Conservation (phyloP, 164 flowering plant genomes). For the Brasenia schreberi region DNA sequence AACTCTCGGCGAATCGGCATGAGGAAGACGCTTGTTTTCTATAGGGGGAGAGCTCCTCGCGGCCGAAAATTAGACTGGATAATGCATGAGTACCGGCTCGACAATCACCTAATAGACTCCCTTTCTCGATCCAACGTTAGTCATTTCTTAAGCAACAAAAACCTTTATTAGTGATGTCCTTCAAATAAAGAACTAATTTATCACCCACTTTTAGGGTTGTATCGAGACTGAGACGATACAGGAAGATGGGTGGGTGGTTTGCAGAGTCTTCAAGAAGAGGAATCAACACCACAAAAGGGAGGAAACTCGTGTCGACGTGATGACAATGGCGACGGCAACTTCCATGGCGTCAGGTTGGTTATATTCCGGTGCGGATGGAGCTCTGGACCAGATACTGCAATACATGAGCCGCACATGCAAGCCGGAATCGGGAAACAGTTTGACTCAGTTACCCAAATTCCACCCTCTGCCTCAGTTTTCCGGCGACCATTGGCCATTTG, state of each 20-base stretch:
- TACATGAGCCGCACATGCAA: conserved; percentile 23
- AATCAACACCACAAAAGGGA: conserved; percentile 45
- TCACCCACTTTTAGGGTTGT: neutral
- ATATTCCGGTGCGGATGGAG: conserved; percentile 27
- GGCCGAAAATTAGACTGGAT: conserved; percentile 81
- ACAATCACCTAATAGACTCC: conserved; percentile 30
- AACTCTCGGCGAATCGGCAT: conserved; percentile 62
- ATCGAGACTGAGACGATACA: conserved; percentile 10
- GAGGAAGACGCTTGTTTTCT: conserved; percentile 83
- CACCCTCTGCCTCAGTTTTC: neutral
- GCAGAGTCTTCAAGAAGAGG: conserved; percentile 80
- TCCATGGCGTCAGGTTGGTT: conserved; percentile 5
- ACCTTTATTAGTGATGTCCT: neutral
- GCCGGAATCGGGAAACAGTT: conserved; percentile 33
- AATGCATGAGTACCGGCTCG: conserved; percentile 83
- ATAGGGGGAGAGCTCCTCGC: conserved; percentile 73
- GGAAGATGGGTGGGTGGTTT: conserved; percentile 97
- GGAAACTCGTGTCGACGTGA: conserved; percentile 23
- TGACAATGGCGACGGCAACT: conserved; percentile 12
- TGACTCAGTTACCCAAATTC: conserved; percentile 14
- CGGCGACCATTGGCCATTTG: neutral
- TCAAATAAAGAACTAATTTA: neutral
- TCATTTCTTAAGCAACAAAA: neutral
- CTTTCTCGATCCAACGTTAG: conserved; percentile 24
- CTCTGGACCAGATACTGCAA: conserved; percentile 56